Evolutionary conservation across 345 rosid species (phyloP).

Genomic region (Kandelia obovata): DNA sequence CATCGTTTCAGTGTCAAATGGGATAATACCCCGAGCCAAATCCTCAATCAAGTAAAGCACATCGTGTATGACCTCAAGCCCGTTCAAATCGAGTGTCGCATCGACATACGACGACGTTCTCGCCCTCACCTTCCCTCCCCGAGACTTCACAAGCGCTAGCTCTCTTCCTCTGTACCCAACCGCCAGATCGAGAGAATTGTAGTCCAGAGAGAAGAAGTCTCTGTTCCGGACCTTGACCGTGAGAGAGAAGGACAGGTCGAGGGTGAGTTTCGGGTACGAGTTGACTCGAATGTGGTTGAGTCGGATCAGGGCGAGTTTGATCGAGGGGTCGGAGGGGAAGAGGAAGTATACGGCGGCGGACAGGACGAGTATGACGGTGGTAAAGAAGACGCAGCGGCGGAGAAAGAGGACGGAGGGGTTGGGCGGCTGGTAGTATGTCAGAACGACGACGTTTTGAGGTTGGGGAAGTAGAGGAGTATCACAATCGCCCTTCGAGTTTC

Average conservation of each 20-base stretch:
- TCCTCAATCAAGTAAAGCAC: slow-evolving; percentile 72
- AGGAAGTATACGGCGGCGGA: slow-evolving; percentile 46
- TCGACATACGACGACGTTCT: slow-evolving; percentile 60
- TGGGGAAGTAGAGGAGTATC: slow-evolving; percentile 33
- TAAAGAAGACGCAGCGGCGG: slow-evolving; percentile 41
- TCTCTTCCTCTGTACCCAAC: slow-evolving; percentile 77
- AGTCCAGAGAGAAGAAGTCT: slow-evolving; percentile 64
- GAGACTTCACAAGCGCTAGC: slow-evolving; percentile 59
- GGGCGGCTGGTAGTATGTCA: slow-evolving; percentile 37
- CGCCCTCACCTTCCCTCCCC: slow-evolving; percentile 55
- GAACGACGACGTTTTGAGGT: slow-evolving; percentile 49
- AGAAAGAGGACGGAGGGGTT: slow-evolving; percentile 23
- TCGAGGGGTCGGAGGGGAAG: slow-evolving; percentile 68
- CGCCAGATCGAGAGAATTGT: slow-evolving; percentile 53
- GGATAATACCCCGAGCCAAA: slow-evolving; percentile 60
- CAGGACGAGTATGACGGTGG: slow-evolving; percentile 47
- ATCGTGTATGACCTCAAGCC: slow-evolving; percentile 63
- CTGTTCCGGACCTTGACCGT: slow-evolving; percentile 56
- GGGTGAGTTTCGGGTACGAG: slow-evolving; percentile 40
- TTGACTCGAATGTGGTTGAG: slow-evolving; percentile 57
- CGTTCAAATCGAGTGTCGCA: slow-evolving; percentile 72
- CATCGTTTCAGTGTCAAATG: slow-evolving; percentile 55
- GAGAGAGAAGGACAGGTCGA: slow-evolving; percentile 67
- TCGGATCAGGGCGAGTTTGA: slow-evolving; percentile 47
- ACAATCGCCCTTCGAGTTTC: not conserved